Evolutionary conservation across 169 alveolate species (phyloP), one percentile per base, ranked within the genome.

Genomic region (Eimeria acervulina): DNA sequence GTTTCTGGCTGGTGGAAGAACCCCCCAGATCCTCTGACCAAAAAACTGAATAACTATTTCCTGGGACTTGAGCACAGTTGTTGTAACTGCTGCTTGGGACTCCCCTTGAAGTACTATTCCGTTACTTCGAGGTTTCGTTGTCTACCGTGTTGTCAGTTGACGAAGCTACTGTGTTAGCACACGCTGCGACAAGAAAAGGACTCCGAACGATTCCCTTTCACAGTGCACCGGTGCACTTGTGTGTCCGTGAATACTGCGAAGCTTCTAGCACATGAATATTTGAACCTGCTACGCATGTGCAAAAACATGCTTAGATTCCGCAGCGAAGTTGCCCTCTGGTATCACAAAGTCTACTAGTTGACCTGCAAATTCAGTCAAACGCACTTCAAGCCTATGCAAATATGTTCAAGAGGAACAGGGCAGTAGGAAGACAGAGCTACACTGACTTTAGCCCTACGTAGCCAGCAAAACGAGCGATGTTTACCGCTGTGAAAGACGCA

Each of bases 1-100:
- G 96, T 68, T 78, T 61, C 66, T 94, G 68, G 83, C 96, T 42
- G 94, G 96, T 19, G 96, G 96, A 52, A 84, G 85, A 70, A 28
- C 94, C 61, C 93, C 94, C 68, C 92, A 89, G 80, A 74, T 83
- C 66, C 74, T 87, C 76, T 87, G 51, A 87, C 52, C 83, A 66
- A 87, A 81, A 63, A 87, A 55, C 55, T 52, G 59, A 38, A 28
- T 26, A 84, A 61, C 66, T 63, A 28, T 5, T 87, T 61, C 63
- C 7, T 55, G 91, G 51, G 76, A 38, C 83, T 31, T n/a, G 94
- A 59, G 83, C 59, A 87, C 51, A 26, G 28, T 26, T 80, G 5
- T 23, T 17, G 44, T n/a, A n/a, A n/a, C 59, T 63, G 94, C 83
- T 40, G 59, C 83, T 63, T 40, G 80, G 61, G n/a, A 83, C 51